Conservation (phyloP, 2,329 filamentous ascomycete genomes). For the Thielaviopsis musarum region DNA sequence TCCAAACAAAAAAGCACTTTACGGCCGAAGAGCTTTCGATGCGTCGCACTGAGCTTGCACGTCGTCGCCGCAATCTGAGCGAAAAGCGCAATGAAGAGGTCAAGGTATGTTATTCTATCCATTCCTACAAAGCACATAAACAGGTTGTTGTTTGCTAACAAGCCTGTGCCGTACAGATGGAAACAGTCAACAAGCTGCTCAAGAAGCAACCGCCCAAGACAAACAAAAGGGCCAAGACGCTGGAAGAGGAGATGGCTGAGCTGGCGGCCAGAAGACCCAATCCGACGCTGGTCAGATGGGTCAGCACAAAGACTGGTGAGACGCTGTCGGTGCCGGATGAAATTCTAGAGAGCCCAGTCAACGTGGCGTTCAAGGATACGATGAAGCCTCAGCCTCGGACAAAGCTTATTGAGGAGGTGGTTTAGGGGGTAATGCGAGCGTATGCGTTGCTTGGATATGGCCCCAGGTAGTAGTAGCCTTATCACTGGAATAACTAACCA, state of each 20-base stretch:
- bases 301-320: conserved; percentile 48
- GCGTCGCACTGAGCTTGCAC: conserved; percentile 45
- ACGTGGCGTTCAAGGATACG: conserved; percentile 34
- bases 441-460: neutral
- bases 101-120: conserved; percentile 26
- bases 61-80: conserved; percentile 42
- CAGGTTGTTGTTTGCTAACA: neutral
- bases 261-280: conserved; percentile 36
- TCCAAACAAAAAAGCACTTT: conserved; percentile 45
- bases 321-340: conserved; percentile 49
- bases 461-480: neutral
- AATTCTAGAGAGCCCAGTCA: conserved; percentile 46
- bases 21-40: conserved; percentile 46
- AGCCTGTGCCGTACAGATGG: conserved; percentile 39
- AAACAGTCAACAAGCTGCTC: conserved; percentile 79
- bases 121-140: neutral
- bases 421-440: conserved; percentile 16
- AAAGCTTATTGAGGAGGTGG: conserved; percentile 40
- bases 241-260: conserved; percentile 21
- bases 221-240: conserved; percentile 33
- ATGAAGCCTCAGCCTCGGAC: conserved; percentile 14
- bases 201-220: conserved; percentile 73
- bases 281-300: conserved; percentile 51
- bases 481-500: neutral
- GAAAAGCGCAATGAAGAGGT: conserved; percentile 49